phyloP scores from a whole-genome alignment of 2,329 filamentous ascomycete species.

The Trichoderma gracile region DNA sequence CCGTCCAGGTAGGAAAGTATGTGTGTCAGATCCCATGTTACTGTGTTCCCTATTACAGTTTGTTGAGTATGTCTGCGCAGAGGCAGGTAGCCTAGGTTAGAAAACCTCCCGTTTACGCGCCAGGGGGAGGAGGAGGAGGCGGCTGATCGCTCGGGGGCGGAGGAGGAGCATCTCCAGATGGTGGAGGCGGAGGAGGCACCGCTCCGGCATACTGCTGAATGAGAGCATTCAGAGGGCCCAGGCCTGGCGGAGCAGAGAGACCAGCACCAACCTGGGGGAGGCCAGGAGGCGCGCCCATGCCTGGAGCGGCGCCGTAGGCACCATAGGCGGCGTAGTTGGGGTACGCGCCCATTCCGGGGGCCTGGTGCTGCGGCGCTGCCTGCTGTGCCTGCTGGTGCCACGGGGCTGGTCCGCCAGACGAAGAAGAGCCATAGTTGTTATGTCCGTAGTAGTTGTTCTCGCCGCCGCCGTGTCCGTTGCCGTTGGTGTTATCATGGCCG shows the following conservation, averaged over 20 bases:
- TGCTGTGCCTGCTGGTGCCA: constrained; percentile 47
- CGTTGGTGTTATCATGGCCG: constrained; percentile 43
- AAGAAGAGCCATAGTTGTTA: constrained; percentile 30
- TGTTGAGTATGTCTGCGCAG: constrained; percentile 12
- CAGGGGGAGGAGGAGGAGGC: constrained; percentile 61
- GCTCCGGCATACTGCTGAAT: constrained; percentile 65
- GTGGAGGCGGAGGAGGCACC: constrained; percentile 60
- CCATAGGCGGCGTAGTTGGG: constrained; percentile 51
- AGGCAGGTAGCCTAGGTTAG: neutral
- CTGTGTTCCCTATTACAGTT: constrained; percentile 17
- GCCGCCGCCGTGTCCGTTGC: constrained; percentile 26
- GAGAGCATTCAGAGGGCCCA: constrained; percentile 62
- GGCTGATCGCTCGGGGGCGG: constrained; percentile 51
- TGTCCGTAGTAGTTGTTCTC: constrained; percentile 36
- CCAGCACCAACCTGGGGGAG: constrained; percentile 47
- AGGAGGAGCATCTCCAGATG: constrained; percentile 52
- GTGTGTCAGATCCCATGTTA: constrained; percentile 6
- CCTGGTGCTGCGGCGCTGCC: constrained; percentile 49
- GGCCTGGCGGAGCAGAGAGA: constrained; percentile 55
- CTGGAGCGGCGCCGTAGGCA: constrained; percentile 51
- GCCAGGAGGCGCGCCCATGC: constrained; percentile 45
- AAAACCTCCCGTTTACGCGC: constrained; percentile 40
- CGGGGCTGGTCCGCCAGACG: constrained; percentile 39
- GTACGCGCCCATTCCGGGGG: constrained; percentile 58
- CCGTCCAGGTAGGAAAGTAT: neutral